A percentile compares a stretch with the other conserved stretches of the same genome.
phyloP scores from a whole-genome alignment of 148 eudicot species.

The Silene conica region DNA sequence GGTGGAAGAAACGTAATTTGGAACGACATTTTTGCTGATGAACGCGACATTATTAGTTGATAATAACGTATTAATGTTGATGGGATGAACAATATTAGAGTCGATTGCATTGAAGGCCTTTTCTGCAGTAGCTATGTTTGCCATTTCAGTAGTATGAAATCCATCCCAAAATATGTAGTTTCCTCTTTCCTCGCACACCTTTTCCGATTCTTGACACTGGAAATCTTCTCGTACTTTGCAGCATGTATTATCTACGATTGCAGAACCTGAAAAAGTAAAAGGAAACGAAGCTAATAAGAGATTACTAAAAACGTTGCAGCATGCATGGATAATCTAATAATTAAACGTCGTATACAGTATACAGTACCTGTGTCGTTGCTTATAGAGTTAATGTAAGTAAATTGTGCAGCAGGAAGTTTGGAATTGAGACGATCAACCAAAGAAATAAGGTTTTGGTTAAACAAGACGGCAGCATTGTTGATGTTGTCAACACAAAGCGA shows the following conservation, averaged over 20 bases:
- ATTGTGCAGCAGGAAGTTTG: conserved; percentile 20
- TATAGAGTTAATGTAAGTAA: conserved; percentile 24
- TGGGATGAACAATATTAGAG: conserved; percentile 20
- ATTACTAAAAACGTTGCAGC: too few species aligned
- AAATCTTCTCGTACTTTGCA: conserved; percentile 26
- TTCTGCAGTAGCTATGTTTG: conserved; percentile 16
- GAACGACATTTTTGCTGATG: not conserved
- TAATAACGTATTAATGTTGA: conserved; percentile 25
- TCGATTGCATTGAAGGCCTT: conserved; percentile 14
- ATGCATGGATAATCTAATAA: too few species aligned
- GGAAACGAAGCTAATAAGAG: too few species aligned
- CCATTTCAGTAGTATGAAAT: conserved; percentile 27
- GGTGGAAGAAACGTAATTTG: not conserved
- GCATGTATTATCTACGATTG: conserved; percentile 14
- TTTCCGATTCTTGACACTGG: conserved; percentile 4
- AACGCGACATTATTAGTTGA: not conserved
- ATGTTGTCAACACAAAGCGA: conserved; percentile 24
- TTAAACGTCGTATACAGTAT: too few species aligned
- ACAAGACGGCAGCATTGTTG: conserved; percentile 5
- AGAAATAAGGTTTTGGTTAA: conserved; percentile 20
- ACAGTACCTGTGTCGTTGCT: too few species aligned
- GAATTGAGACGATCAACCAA: conserved; percentile 23
- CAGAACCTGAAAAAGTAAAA: conserved; percentile 19
- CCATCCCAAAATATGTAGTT: conserved; percentile 27
- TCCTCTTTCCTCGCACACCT: conserved; percentile 10